Evolutionary conservation across 2,329 filamentous ascomycete genomes (phyloP).

Genomic region (Trichoderma breve): DNA sequence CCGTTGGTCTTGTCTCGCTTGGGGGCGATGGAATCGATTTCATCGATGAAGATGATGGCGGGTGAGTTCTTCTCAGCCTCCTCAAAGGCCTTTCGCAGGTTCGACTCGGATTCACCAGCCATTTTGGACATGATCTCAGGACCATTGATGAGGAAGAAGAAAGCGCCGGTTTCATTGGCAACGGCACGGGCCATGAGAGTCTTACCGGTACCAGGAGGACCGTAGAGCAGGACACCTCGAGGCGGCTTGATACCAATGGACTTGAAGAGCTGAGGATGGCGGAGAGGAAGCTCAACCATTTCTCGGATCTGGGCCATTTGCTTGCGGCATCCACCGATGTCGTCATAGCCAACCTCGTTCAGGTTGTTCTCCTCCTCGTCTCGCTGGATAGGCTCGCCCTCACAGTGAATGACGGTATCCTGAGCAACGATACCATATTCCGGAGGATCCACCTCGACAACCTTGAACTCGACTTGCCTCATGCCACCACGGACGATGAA

Average conservation of each 20-base stretch:
- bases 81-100: slow-evolving; percentile 97
- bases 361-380: slow-evolving; percentile 99
- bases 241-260: slow-evolving; percentile 99
- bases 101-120: slow-evolving; percentile 98
- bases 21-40: slow-evolving; percentile 97
- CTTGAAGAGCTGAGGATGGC: slow-evolving; percentile 99
- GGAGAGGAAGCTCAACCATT: slow-evolving; percentile 92
- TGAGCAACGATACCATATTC: slow-evolving; percentile 99
- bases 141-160: slow-evolving; percentile 99
- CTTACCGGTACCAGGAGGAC: slow-evolving; percentile 98
- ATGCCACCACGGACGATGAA: slow-evolving; percentile 98
- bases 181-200: slow-evolving; percentile 98
- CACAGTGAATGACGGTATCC: slow-evolving; percentile 98
- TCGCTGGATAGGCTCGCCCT: slow-evolving; percentile 82
- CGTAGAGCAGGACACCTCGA: slow-evolving; percentile 93
- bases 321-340: slow-evolving; percentile 98
- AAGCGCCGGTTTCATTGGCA: slow-evolving; percentile 96
- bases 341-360: slow-evolving; percentile 98
- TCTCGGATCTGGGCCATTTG: slow-evolving; percentile 99
- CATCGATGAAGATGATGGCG: slow-evolving; percentile 99
- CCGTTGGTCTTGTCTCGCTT: slow-evolving; percentile 99
- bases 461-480: slow-evolving; percentile 99
- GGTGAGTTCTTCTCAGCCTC: slow-evolving; percentile 99
- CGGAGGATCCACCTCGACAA: slow-evolving; percentile 96
- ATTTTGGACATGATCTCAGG: slow-evolving; percentile 99